Base-by-base conservation (phyloP, 495 filamentous ascomycete species). In the Rostrohypoxylon terebratum region DNA sequence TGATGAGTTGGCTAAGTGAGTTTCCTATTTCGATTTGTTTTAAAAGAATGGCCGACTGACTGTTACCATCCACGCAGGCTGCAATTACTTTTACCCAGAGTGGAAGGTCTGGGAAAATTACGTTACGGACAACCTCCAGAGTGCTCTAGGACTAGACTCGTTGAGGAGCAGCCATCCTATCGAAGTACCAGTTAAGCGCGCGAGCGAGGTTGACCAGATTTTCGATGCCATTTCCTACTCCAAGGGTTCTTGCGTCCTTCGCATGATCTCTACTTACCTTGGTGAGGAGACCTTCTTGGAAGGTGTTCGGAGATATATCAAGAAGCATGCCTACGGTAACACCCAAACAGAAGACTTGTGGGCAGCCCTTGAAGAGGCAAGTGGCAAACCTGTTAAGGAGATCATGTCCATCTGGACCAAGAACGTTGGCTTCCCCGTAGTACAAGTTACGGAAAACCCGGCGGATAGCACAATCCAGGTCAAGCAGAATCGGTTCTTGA, bases 31-130 rank as follows among this genome's bases (percentile, higher is more conserved):
- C 55, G 47, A 31, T 16, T 3, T 33, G 21, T 11, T 31, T 53
- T 50, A 47, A 6, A 68, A 57, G 50, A 57, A 61, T 67, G 59
- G 59, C 54, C 55, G 20, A 50, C 53, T 50, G 18, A 64, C 57
- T 66, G 25, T 72, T 31, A 59, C 71, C 55, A 78, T 82, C 82
- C 79, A 80, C 76, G 45, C 88, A 88, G 90, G 91, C 25, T 91
- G 89, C 85, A 91, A 93, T 77, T 82, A 85, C 65, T 97, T 99
- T 85, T 98, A 94, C 82, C 96, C 95, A 2, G 94, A 98, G 78
- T 98, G 96, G 95, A 97, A 97, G 82, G 93, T 98, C n/a, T 98
- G 96, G 96, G 89, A 97, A 81, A 89, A 87, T 16, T 98, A 97
- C 75, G 94, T 98, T 42, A 92, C 92, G 33, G 94, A 97, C 73